phyloP scores from a whole-genome alignment of 805 yeast species.

The Suhomyces kilbournensis region DNA sequence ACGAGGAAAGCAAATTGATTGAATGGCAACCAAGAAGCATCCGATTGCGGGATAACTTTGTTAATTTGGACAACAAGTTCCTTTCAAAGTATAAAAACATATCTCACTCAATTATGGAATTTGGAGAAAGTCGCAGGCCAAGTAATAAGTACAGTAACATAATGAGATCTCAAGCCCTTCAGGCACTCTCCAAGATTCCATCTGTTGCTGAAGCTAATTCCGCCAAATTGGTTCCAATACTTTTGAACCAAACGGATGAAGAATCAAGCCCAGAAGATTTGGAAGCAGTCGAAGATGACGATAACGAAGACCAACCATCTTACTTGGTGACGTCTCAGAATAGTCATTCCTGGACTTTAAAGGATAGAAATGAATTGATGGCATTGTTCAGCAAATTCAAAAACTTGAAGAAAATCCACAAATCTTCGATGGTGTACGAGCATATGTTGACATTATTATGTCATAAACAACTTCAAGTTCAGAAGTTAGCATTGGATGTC shows the following conservation, averaged over 20 bases:
- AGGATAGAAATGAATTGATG: slow-evolving; percentile 57
- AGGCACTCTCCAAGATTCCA: slow-evolving; percentile 58
- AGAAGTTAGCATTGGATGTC: slow-evolving; percentile 68
- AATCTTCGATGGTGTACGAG: slow-evolving; percentile 51
- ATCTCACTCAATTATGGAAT: slow-evolving; percentile 35
- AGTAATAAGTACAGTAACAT: slow-evolving; percentile 39
- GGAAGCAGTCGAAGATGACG: background rate
- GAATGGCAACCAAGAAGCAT: slow-evolving; percentile 46
- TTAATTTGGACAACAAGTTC: slow-evolving; percentile 19
- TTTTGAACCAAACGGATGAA: slow-evolving; percentile 36
- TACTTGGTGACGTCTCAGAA: background rate
- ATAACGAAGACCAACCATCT: slow-evolving; percentile 9
- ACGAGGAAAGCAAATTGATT: slow-evolving; percentile 10
- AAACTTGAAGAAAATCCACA: slow-evolving; percentile 53
- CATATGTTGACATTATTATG: slow-evolving; percentile 57
- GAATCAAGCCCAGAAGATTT: slow-evolving; percentile 25
- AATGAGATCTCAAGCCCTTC: slow-evolving; percentile 55
- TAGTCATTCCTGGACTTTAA: slow-evolving; percentile 36
- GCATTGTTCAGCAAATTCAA: slow-evolving; percentile 63
- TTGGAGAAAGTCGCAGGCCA: slow-evolving; percentile 35
- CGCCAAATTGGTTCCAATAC: slow-evolving; percentile 52
- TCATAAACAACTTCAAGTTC: slow-evolving; percentile 59
- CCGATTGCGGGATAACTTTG: slow-evolving; percentile 43
- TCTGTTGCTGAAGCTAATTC: slow-evolving; percentile 66
- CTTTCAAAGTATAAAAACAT: slow-evolving; percentile 30